Evolutionary conservation across 805 yeast genomes (phyloP).

Genomic region (Metschnikowia proteae): DNA sequence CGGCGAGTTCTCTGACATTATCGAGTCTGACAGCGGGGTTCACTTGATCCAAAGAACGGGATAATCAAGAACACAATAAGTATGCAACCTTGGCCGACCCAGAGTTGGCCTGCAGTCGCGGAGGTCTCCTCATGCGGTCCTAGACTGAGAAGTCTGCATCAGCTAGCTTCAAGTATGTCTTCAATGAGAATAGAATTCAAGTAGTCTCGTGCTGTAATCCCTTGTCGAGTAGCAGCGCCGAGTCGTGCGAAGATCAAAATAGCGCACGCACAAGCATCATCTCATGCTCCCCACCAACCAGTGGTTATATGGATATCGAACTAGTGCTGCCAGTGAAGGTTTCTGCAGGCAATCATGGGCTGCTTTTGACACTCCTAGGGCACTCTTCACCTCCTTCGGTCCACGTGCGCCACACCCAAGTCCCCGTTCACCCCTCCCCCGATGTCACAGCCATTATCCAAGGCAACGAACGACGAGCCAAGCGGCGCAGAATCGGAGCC

Average conservation of each 20-base stretch:
- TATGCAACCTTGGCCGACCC: not conserved
- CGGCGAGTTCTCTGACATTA: constrained; percentile 78
- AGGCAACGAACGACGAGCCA: constrained; percentile 7
- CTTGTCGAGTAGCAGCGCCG: no score
- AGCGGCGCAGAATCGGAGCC: not conserved
- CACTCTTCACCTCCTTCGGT: not conserved
- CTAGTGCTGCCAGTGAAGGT: constrained; percentile 12
- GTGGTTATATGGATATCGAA: constrained; percentile 1
- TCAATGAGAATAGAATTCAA: no score
- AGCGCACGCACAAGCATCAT: not conserved
- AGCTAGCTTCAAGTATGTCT: no score
- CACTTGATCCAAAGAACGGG: constrained; percentile 86
- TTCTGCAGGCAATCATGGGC: constrained; percentile 7
- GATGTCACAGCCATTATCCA: constrained; percentile 11
- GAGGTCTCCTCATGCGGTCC: no score
- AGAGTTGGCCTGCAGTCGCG: no score
- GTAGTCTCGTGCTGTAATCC: no score
- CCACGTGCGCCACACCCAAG: constrained; percentile 4
- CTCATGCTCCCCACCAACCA: not conserved
- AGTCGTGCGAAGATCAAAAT: not conserved
- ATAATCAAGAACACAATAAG: constrained; percentile 20
- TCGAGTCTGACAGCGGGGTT: constrained; percentile 88
- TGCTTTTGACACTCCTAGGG: constrained; percentile 10
- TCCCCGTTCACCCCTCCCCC: constrained; percentile 10
- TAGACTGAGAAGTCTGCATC: no score